These are phyloP conservation scores for Debaryomyces prosopidis DNA, from an alignment of 805 yeast genomes.

Conservation along the genomic window DNA sequence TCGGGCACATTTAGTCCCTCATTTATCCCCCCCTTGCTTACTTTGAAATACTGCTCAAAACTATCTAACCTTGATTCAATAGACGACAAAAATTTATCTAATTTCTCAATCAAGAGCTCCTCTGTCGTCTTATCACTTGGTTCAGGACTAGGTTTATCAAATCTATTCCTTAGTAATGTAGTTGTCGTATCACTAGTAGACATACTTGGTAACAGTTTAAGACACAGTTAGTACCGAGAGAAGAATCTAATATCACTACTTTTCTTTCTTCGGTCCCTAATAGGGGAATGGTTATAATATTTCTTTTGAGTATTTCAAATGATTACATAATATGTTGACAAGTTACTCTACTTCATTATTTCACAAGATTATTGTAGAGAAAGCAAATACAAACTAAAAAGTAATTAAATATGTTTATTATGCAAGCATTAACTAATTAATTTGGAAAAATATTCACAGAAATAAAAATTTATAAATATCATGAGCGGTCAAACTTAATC, in stretches of 20 bases:
- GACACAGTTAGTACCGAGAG: too few species aligned
- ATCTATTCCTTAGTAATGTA: background rate
- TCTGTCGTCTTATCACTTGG: slow-evolving; percentile 24
- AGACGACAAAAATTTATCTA: slow-evolving; percentile 42
- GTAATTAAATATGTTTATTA: too few species aligned
- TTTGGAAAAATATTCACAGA: too few species aligned
- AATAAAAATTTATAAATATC: too few species aligned
- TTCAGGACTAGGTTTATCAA: background rate
- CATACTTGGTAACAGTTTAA: too few species aligned
- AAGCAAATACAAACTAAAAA: background rate
- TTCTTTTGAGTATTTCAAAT: too few species aligned
- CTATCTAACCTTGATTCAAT: slow-evolving; percentile 41
- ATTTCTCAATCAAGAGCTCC: slow-evolving; percentile 39
- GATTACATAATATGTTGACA: too few species aligned
- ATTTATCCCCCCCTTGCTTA: slow-evolving; percentile 4
- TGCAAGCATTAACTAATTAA: too few species aligned
- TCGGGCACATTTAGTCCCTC: background rate
- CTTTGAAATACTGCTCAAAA: slow-evolving; percentile 41
- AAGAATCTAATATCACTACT: too few species aligned
- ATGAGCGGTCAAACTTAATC: background rate
- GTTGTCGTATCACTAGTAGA: background rate
- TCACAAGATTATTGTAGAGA: background rate
- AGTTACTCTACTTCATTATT: background rate
- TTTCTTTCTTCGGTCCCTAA: too few species aligned
- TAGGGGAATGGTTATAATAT: too few species aligned